These are phyloP conservation scores for Sporothrix variecibatus DNA, from an alignment of 2,329 filamentous ascomycete species.

Conservation along the genomic window DNA sequence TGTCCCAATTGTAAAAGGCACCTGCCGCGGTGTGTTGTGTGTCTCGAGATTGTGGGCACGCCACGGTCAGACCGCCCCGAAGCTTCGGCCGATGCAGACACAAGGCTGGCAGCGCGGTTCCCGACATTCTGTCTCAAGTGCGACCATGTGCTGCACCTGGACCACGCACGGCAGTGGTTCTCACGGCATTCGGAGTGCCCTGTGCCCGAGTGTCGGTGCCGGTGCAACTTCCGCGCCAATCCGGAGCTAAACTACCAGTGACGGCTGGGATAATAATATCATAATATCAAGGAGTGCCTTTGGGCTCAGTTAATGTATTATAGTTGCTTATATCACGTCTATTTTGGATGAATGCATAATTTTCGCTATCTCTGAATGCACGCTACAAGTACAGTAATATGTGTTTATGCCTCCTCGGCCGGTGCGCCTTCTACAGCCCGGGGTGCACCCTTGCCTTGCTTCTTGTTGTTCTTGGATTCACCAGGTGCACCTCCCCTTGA, in stretches of 20 bases:
- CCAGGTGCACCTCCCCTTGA: neutral
- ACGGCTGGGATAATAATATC: neutral
- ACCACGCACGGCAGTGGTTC: slow-evolving; percentile 69
- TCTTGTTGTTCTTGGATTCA: neutral
- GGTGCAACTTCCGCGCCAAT: slow-evolving; percentile 63
- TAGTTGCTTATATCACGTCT: neutral
- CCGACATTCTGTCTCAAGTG: slow-evolving; percentile 70
- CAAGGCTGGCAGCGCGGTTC: slow-evolving; percentile 57
- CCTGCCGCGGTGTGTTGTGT: slow-evolving; percentile 67
- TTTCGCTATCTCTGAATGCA: neutral
- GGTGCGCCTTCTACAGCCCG: neutral
- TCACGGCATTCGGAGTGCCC: slow-evolving; percentile 65
- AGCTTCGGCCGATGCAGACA: slow-evolving; percentile 49
- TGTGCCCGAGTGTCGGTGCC: slow-evolving; percentile 67
- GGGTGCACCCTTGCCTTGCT: neutral
- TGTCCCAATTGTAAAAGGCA: slow-evolving; percentile 68
- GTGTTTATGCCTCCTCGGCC: neutral
- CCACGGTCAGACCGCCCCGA: slow-evolving; percentile 62
- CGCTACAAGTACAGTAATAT: neutral
- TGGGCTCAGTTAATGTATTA: neutral
- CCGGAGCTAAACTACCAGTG: slow-evolving; percentile 58
- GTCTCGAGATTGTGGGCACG: slow-evolving; percentile 66
- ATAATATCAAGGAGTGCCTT: neutral
- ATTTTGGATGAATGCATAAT: neutral
- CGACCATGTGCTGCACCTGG: slow-evolving; percentile 67